A percentile compares a stretch with the other conserved stretches of the same genome.
These are phyloP conservation scores for Acacia melanoxylon DNA, from an alignment of 306 rosid genomes.

Conservation along the genomic window DNA sequence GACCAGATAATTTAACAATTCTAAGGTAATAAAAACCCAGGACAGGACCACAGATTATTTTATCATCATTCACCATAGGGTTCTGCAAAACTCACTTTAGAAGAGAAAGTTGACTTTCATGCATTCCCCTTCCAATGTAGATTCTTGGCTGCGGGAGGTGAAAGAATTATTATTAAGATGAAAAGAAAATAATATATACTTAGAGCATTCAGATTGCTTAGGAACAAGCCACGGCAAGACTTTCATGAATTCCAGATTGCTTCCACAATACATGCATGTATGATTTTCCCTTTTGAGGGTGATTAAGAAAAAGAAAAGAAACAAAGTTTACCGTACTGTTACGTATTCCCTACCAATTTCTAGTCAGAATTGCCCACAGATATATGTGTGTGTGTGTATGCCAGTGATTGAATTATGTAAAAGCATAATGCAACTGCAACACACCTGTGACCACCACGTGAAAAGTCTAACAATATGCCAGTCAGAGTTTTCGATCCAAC, in stretches of 20 bases:
- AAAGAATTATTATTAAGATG: constrained; percentile 33
- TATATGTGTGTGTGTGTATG: no score
- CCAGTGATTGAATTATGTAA: constrained; percentile 15
- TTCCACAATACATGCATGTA: background rate
- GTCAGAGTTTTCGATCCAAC: constrained; percentile 97
- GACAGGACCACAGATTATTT: constrained; percentile 10
- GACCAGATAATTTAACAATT: constrained; percentile 21
- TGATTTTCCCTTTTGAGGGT: background rate
- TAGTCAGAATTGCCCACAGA: no score
- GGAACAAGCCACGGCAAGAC: background rate
- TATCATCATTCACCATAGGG: background rate
- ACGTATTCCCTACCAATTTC: constrained; percentile 5
- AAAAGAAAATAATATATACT: background rate
- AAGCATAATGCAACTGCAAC: constrained; percentile 9
- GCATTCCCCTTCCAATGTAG: constrained; percentile 98
- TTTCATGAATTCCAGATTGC: background rate
- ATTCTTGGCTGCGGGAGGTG: constrained; percentile 73
- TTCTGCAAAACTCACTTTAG: constrained; percentile 68
- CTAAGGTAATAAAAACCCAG: constrained; percentile 20
- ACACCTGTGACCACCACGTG: constrained; percentile 76
- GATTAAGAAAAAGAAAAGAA: background rate
- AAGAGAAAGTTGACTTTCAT: constrained; percentile 89
- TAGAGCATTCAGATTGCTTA: background rate
- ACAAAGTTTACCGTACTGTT: constrained; percentile 10
- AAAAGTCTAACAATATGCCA: constrained; percentile 90